These are phyloP conservation scores for Chlamydomonas asymmetrica DNA, from an alignment of 139 green algal species.

Conservation along the genomic window DNA sequence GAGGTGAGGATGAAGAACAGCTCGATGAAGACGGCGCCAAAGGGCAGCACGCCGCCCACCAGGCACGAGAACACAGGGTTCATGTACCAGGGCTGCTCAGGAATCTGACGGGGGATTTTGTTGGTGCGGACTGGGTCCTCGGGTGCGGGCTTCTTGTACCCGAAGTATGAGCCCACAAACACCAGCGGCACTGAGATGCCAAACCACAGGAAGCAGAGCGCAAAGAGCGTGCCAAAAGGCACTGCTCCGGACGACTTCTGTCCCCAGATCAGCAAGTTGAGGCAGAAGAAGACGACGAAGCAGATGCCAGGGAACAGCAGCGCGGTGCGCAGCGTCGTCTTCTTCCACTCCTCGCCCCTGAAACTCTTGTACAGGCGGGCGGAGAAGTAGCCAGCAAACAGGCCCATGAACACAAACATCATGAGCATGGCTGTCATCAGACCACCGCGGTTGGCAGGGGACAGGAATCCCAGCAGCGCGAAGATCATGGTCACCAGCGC, in stretches of 20 bases:
- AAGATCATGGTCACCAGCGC: slow-evolving; percentile 94
- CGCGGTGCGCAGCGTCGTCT: slow-evolving; percentile 89
- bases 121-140: slow-evolving; percentile 92
- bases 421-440: slow-evolving; percentile 96
- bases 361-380: slow-evolving; percentile 91
- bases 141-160: slow-evolving; percentile 70
- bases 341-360: slow-evolving; percentile 88
- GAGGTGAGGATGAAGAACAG: slow-evolving; percentile 99
- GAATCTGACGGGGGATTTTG: slow-evolving; percentile 98
- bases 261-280: slow-evolving; percentile 95
- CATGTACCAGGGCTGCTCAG: slow-evolving; percentile 98
- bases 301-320: slow-evolving; percentile 90
- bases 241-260: slow-evolving; percentile 91
- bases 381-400: slow-evolving; percentile 92
- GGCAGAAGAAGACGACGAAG: slow-evolving; percentile 90
- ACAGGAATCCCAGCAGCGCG: slow-evolving; percentile 95
- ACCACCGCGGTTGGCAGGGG: slow-evolving; percentile 95
- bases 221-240: slow-evolving; percentile 95
- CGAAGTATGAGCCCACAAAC: slow-evolving; percentile 95
- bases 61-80: slow-evolving; percentile 87
- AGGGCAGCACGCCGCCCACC: slow-evolving; percentile 96
- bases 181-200: slow-evolving; percentile 95
- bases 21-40: slow-evolving; percentile 99
- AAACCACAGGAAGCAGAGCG: slow-evolving; percentile 97
- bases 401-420: slow-evolving; percentile 98